phyloP scores from a whole-genome alignment of 1,284 basidiomycete species.

The Puccinia novopanici region DNA sequence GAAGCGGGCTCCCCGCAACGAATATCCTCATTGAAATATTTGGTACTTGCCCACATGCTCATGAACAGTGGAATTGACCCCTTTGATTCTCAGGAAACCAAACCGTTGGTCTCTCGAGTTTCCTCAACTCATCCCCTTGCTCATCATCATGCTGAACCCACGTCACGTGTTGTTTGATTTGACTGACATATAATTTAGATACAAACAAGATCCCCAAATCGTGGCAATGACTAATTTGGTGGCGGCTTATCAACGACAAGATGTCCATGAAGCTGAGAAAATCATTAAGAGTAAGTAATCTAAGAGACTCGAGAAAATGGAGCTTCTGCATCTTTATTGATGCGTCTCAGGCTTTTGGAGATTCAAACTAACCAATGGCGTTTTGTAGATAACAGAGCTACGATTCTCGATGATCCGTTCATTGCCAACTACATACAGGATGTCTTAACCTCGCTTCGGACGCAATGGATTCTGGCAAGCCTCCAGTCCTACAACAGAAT shows the following conservation, averaged over 20 bases:
- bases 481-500: slow-evolving; percentile 58
- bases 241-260: slow-evolving; percentile 89
- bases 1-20: slow-evolving; percentile 94
- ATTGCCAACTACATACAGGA: slow-evolving; percentile 58
- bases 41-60: slow-evolving; percentile 96
- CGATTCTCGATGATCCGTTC: slow-evolving; percentile 58
- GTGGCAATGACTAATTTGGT: slow-evolving; percentile 97
- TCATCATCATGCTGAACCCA: neutral
- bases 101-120: slow-evolving; percentile 69
- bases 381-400: slow-evolving; percentile 55
- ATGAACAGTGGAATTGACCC: slow-evolving; percentile 98
- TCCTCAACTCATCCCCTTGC: neutral
- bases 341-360: neutral
- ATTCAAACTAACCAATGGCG: neutral
- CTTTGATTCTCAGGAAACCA: slow-evolving; percentile 98
- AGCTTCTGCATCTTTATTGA: too few relatives aligned
- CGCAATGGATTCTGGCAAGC: slow-evolving; percentile 58
- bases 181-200: slow-evolving; percentile 63
- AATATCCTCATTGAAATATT: slow-evolving; percentile 96
- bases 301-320: too few relatives aligned
- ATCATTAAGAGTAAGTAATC: slow-evolving; percentile 73
- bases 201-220: slow-evolving; percentile 94
- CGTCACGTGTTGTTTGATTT: neutral
- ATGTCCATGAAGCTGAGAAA: slow-evolving; percentile 93
- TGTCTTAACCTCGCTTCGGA: slow-evolving; percentile 57